These are phyloP conservation scores for Glycine latifolia DNA, from an alignment of 306 rosid species.

Conservation along the genomic window DNA sequence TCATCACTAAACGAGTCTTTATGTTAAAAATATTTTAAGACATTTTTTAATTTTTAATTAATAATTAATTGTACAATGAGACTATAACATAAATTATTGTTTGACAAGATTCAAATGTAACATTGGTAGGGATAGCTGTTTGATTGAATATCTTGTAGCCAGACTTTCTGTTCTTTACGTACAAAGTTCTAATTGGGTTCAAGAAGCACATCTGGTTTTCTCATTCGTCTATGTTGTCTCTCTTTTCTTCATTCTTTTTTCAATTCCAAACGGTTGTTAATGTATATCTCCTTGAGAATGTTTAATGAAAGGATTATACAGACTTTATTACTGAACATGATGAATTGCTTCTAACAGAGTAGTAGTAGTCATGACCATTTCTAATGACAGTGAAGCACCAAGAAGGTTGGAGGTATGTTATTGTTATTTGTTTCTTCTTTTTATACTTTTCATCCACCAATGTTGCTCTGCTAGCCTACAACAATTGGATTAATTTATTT, in stretches of 20 bases:
- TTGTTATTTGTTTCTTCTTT: neutral
- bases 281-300: neutral
- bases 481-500: neutral
- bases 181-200: neutral
- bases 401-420: constrained; percentile 55
- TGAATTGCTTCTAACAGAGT: neutral
- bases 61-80: neutral
- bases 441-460: neutral
- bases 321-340: too few species aligned
- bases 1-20: too few species aligned
- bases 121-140: neutral
- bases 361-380: constrained; percentile 42
- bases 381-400: neutral
- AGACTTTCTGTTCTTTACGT: neutral
- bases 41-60: neutral
- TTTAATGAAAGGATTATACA: too few species aligned
- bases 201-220: neutral
- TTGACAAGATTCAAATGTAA: neutral
- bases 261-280: neutral
- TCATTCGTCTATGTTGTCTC: neutral
- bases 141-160: neutral
- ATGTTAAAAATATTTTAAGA: neutral
- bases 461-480: neutral
- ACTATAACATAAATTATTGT: neutral
- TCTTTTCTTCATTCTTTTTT: neutral